Evolutionary conservation across 257 asterid genomes (phyloP), one percentile per base, ranked within the genome.

Genomic region (Ajuga chamaepitys): DNA sequence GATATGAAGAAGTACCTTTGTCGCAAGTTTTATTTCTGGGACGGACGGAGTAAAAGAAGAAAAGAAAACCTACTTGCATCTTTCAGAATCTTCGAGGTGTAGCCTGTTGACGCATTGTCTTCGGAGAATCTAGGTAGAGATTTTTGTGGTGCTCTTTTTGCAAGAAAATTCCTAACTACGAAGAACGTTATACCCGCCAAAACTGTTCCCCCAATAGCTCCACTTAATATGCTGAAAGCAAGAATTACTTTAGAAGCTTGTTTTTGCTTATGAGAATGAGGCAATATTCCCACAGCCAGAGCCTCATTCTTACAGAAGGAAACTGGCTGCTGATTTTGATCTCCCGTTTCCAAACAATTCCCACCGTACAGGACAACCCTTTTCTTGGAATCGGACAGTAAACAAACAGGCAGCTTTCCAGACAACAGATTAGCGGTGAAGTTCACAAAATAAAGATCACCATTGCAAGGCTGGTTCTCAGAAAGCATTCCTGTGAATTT

Each of bases 211-310:
- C 82, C 95, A 9, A 78, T 41, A 55, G 82, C 70, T 63, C 93
- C 81, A 5, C 86, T 88, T 2, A 70, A 68, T 67, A 85, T 75
- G 78, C 87, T 79, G 64, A 80, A 72, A 25, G 78, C 86, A 69
- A 87, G 77, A 61, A 78, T 38, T 24, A 66, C 53, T 51, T 66
- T 83, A n/a, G 82, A 74, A 67, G 75, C 69, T 69, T 22, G 62
- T 32, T 76, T 89, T 59, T 37, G 69, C 65, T 80, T 77, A 45
- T 62, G 73, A 25, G 77, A 73, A 70, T 42, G 86, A 50, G 98
- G 95, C 25, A 85, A 30, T 65, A 81, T 81, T 17, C 96, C 98
- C 54, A 89, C 98, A 25, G 97, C 97, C 52, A 89, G 64, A 63
- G 97, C 97, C 71, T 74, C 84, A 14, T 85, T 89, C 75, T 75